Evolutionary conservation across 139 green algal species (phyloP).

Genomic region (Micromonas commoda): DNA sequence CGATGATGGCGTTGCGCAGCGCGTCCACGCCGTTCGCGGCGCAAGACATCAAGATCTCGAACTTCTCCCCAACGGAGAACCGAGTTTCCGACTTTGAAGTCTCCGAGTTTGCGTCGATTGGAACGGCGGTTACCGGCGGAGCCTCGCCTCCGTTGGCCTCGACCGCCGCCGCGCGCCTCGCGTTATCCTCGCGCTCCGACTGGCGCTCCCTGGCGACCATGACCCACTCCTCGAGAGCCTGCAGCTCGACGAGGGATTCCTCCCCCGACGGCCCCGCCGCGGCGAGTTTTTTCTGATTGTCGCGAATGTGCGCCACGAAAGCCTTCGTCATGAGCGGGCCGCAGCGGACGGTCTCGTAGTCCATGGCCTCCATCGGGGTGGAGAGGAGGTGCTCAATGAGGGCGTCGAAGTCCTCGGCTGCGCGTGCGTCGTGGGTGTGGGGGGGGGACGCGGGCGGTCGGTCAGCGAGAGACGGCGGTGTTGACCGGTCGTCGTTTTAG

Average conservation of each 20-base stretch:
- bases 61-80: background rate
- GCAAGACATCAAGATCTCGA: background rate
- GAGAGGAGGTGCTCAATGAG: background rate
- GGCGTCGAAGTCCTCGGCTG: background rate
- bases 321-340: background rate
- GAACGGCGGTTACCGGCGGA: too few species aligned
- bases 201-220: background rate
- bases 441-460: background rate
- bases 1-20: background rate
- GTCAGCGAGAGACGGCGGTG: background rate
- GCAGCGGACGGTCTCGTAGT: background rate
- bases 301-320: background rate
- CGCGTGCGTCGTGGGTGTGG: background rate
- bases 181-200: background rate
- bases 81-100: too few species aligned
- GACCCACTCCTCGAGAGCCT: background rate
- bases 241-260: background rate
- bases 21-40: background rate
- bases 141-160: too few species aligned
- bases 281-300: background rate
- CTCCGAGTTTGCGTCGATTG: too few species aligned
- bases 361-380: background rate
- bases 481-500: background rate
- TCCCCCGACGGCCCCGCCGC: background rate
- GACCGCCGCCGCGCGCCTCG: too few species aligned